A percentile compares a stretch with the other conserved stretches of the same genome.
Conservation (phyloP, 2,329 filamentous ascomycete species). For the Penicillium decumbens region DNA sequence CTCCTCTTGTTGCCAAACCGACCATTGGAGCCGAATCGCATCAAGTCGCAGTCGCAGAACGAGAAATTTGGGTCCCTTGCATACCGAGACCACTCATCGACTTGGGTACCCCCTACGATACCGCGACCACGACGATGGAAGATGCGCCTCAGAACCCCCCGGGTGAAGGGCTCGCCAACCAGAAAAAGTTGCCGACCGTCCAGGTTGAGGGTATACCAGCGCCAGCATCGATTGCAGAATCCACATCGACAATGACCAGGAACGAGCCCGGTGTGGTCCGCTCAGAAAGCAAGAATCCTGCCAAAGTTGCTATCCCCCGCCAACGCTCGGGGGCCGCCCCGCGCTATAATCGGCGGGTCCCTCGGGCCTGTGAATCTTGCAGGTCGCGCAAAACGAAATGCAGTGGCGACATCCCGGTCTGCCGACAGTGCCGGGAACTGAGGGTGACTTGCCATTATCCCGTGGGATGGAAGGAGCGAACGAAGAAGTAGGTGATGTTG, state of each 20-base stretch:
- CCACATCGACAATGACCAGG: conserved; percentile 5
- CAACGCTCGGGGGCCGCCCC: conserved; percentile 21
- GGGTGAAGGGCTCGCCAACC: not conserved
- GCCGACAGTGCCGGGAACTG: conserved; percentile 36
- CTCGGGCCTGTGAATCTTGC: conserved; percentile 38
- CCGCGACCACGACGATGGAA: conserved; percentile 18
- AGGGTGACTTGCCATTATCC: conserved; percentile 35
- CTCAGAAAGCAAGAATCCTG: conserved; percentile 3
- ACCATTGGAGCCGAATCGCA: not conserved
- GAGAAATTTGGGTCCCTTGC: conserved; percentile 1
- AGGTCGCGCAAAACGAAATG: conserved; percentile 39
- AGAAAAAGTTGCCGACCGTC: not conserved
- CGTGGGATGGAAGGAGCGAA: conserved; percentile 37
- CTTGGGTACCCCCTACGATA: not conserved
- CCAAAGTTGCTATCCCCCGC: conserved; percentile 31
- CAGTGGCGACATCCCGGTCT: conserved; percentile 36
- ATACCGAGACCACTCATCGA: conserved; percentile 1
- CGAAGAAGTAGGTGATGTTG: conserved; percentile 31
- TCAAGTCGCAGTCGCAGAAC: conserved; percentile 1
- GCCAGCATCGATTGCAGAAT: conserved; percentile 8
- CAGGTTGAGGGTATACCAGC: not conserved
- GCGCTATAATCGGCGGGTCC: conserved; percentile 19
- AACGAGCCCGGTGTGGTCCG: not conserved
- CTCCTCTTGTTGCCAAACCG: not conserved
- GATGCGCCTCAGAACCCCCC: conserved; percentile 3